These are phyloP conservation scores for Marasmius oreades DNA, from an alignment of 1,284 basidiomycete species.

Conservation along the genomic window DNA sequence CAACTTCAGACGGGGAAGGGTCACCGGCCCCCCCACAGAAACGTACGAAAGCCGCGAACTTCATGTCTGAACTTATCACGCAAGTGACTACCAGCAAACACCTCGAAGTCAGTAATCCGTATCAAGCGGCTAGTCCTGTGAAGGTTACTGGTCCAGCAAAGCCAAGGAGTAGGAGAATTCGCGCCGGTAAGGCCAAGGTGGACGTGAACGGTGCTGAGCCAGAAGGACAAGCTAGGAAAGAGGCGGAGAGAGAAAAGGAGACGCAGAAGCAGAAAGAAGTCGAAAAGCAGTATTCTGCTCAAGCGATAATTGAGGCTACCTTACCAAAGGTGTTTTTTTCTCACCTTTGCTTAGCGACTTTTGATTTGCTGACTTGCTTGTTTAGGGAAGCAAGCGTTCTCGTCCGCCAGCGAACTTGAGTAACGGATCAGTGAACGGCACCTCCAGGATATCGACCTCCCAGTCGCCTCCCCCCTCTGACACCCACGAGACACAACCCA, in stretches of 20 bases:
- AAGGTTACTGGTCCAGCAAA: constrained; percentile 40
- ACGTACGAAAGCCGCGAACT: constrained; percentile 58
- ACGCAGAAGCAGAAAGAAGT: constrained; percentile 30
- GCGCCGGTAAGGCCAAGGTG: constrained; percentile 30
- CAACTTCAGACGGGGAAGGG: constrained; percentile 30
- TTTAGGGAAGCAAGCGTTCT: constrained; percentile 66
- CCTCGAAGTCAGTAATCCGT: constrained; percentile 67
- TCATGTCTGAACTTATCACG: constrained; percentile 65
- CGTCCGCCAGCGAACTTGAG: constrained; percentile 45
- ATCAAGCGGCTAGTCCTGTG: constrained; percentile 61
- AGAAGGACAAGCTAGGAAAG: constrained; percentile 22
- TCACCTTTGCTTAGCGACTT: constrained; percentile 2
- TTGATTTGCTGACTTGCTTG: constrained; percentile 2
- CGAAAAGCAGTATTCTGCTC: constrained; percentile 42
- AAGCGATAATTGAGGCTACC: constrained; percentile 69
- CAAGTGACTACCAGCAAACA: constrained; percentile 60
- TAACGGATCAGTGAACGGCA: constrained; percentile 3
- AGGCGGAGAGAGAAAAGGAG: constrained; percentile 25
- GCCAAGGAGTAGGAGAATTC: constrained; percentile 32
- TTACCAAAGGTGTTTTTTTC: constrained; percentile 53
- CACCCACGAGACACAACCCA: constrained; percentile 16
- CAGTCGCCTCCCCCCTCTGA: constrained; percentile 12
- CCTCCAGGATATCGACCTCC: constrained; percentile 14
- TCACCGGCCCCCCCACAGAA: constrained; percentile 28
- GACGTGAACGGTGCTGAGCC: constrained; percentile 27